Percentiles rank a stretch among this genome's conserved stretches.
Conservation (phyloP, 83 land plant genomes). For the Diphasiastrum complanatum region DNA sequence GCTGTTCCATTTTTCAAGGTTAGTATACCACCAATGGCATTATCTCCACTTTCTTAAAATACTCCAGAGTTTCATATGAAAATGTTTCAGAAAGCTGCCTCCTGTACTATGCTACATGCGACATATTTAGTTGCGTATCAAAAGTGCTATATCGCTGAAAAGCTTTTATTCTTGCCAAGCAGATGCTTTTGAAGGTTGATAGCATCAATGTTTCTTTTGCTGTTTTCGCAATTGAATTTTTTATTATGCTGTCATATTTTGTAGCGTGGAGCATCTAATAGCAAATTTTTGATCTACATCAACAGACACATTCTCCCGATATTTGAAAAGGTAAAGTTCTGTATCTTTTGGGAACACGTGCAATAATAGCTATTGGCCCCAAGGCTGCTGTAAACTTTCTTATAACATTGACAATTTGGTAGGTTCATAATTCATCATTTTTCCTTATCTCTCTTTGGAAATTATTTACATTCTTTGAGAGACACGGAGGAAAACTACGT, state of each 20-base stretch:
- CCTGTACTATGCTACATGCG: too few species aligned
- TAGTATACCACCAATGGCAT: neutral
- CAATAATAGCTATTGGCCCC: neutral
- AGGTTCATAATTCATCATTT: neutral
- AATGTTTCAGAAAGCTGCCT: too few species aligned
- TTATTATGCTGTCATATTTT: conserved; percentile 2
- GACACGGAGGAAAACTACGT: too few species aligned
- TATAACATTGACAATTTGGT: neutral
- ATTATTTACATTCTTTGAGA: too few species aligned
- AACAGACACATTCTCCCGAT: conserved; percentile 88
- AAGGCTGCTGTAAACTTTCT: too few species aligned
- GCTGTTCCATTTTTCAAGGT: conserved; percentile 92
- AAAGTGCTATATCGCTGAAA: too few species aligned
- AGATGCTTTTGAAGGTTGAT: too few species aligned
- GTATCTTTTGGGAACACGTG: neutral
- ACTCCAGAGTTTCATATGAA: too few species aligned
- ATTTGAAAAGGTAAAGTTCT: conserved; percentile 77
- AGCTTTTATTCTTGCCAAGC: too few species aligned
- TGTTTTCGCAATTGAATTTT: neutral
- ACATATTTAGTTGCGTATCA: too few species aligned
- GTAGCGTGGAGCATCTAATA: conserved; percentile 90
- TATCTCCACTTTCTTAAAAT: neutral
- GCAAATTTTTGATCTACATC: conserved; percentile 88
- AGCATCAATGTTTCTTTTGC: neutral
- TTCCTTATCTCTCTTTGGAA: too few species aligned